Conservation (phyloP, 2,329 filamentous ascomycete genomes). For the Xylaria hypoxylon region DNA sequence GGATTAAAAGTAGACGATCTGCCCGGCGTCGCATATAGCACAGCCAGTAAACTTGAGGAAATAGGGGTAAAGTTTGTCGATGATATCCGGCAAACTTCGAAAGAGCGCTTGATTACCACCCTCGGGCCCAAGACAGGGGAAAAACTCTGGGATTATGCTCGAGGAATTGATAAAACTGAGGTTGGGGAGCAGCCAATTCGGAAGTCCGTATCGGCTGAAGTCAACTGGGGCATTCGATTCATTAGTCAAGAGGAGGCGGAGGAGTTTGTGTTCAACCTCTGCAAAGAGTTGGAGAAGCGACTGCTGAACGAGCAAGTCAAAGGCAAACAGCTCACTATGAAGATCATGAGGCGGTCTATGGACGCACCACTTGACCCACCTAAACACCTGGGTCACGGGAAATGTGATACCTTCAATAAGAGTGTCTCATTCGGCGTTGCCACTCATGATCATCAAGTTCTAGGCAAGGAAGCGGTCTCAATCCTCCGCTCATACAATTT, state of each 20-base stretch:
- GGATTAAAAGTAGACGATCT: constrained; percentile 82
- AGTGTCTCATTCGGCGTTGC: constrained; percentile 84
- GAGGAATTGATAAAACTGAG: constrained; percentile 86
- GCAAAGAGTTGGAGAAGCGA: constrained; percentile 84
- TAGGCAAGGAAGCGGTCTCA: constrained; percentile 86
- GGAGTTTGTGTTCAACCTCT: constrained; percentile 87
- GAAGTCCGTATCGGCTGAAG: constrained; percentile 96
- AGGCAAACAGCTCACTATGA: constrained; percentile 89
- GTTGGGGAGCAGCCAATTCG: constrained; percentile 87
- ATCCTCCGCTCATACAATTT: constrained; percentile 85
- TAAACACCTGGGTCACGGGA: constrained; percentile 94
- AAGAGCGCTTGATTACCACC: constrained; percentile 77
- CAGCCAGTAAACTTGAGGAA: constrained; percentile 88
- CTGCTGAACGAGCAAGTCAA: constrained; percentile 86
- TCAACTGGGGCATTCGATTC: constrained; percentile 98
- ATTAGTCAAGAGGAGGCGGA: constrained; percentile 92
- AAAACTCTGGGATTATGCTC: constrained; percentile 88
- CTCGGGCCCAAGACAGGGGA: constrained; percentile 94
- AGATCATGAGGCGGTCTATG: constrained; percentile 88
- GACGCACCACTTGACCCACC: constrained; percentile 91
- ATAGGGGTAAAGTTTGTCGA: constrained; percentile 84
- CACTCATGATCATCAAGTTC: constrained; percentile 76
- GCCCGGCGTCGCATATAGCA: constrained; percentile 92
- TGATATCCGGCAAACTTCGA: constrained; percentile 81
- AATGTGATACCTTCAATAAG: constrained; percentile 95